These are phyloP conservation scores for Tephrocybe rancida DNA, from an alignment of 768 basidiomycete genomes.

Conservation along the genomic window DNA sequence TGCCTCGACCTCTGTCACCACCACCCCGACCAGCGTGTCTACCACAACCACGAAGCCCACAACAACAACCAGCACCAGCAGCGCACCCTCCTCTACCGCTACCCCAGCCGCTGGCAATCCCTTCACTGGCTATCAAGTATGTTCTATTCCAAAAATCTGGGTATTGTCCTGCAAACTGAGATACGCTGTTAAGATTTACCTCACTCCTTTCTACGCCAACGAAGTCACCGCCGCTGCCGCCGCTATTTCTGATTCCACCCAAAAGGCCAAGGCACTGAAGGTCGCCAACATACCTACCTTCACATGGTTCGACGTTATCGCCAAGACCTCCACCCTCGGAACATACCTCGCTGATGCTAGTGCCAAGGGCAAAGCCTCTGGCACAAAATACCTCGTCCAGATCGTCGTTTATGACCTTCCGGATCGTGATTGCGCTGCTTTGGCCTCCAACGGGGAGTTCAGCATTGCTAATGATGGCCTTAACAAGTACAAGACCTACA, in stretches of 20 bases:
- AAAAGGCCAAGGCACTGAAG: slow-evolving; percentile 49
- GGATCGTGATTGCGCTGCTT: slow-evolving; percentile 67
- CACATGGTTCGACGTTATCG: slow-evolving; percentile 60
- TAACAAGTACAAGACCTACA: slow-evolving; percentile 59
- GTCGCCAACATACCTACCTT: slow-evolving; percentile 65
- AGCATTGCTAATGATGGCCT: slow-evolving; percentile 56
- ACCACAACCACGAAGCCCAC: slow-evolving; percentile 20
- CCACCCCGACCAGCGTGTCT: slow-evolving; percentile 11
- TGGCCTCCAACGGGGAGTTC: slow-evolving; percentile 70
- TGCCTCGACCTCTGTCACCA: slow-evolving; percentile 13
- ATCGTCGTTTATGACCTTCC: slow-evolving; percentile 64
- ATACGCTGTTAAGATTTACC: slow-evolving; percentile 38
- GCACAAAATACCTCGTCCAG: slow-evolving; percentile 51
- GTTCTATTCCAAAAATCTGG: background rate
- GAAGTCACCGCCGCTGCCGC: slow-evolving; percentile 55
- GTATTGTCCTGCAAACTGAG: background rate
- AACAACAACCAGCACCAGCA: slow-evolving; percentile 12
- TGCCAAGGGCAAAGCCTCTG: slow-evolving; percentile 44
- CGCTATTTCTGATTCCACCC: slow-evolving; percentile 48
- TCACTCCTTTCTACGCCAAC: slow-evolving; percentile 56
- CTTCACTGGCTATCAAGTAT: slow-evolving; percentile 49
- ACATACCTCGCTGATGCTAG: slow-evolving; percentile 58
- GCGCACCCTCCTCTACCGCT: slow-evolving; percentile 30
- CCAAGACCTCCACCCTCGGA: slow-evolving; percentile 56
- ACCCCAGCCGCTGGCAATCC: slow-evolving; percentile 54